Percentiles rank a stretch among this genome's conserved stretches.
Conservation (phyloP, 108 stramenopile species). For the Seminavis robusta region DNA sequence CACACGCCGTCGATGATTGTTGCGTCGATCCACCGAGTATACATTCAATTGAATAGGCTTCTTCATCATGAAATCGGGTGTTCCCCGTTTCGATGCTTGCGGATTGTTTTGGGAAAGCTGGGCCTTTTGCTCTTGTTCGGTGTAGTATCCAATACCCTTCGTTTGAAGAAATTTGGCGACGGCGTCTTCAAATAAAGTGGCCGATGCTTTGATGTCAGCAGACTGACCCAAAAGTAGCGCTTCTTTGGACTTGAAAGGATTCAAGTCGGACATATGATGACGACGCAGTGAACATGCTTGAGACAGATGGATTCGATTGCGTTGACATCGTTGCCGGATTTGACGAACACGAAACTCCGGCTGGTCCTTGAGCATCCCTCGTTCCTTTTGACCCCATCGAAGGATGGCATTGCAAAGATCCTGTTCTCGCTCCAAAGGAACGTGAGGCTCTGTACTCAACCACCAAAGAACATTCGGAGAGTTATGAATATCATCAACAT, state of each 20-base stretch:
- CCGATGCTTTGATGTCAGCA: constrained; percentile 37
- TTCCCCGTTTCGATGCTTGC: constrained; percentile 15
- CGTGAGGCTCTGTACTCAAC: no score
- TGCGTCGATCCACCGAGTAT: background rate
- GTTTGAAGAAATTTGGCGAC: constrained; percentile 36
- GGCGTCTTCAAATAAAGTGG: constrained; percentile 50
- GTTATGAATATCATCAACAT: no score
- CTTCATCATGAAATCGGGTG: constrained; percentile 68
- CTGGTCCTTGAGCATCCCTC: constrained; percentile 70
- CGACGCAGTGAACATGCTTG: constrained; percentile 61
- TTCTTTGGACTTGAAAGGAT: constrained; percentile 30
- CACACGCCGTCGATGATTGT: background rate
- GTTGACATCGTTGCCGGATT: constrained; percentile 21
- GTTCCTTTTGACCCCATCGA: constrained; percentile 43
- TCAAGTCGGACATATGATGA: constrained; percentile 59
- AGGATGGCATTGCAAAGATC: constrained; percentile 33
- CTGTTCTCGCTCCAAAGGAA: no score
- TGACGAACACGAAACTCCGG: constrained; percentile 38
- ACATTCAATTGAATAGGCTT: constrained; percentile 16
- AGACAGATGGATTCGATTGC: constrained; percentile 25
- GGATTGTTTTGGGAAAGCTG: constrained; percentile 1
- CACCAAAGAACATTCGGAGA: no score
- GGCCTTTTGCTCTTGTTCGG: constrained; percentile 55
- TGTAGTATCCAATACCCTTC: constrained; percentile 30
- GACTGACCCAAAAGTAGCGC: constrained; percentile 39